phyloP scores from a whole-genome alignment of 1,284 basidiomycete genomes.

The Sanghuangporus sanghuang region DNA sequence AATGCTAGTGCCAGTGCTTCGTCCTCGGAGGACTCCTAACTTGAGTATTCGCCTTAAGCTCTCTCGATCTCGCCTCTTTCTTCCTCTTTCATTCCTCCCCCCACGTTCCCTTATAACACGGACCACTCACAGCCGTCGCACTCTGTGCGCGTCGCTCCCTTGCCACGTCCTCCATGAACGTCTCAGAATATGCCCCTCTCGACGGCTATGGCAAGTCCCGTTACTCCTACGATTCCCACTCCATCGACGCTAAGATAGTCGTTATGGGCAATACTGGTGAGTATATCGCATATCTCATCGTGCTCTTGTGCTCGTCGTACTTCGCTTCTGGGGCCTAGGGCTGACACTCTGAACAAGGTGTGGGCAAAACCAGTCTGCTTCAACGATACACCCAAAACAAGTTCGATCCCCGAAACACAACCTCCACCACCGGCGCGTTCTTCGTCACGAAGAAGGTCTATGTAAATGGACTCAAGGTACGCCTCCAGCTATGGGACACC shows the following conservation, averaged over 20 bases:
- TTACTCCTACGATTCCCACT: constrained; percentile 51
- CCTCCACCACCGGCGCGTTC: constrained; percentile 91
- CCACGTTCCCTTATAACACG: constrained; percentile 1
- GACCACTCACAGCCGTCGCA: constrained; percentile 21
- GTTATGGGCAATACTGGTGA: constrained; percentile 92
- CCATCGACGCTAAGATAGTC: constrained; percentile 94
- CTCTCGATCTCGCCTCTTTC: background rate
- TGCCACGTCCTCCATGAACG: constrained; percentile 27
- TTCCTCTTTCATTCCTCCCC: background rate
- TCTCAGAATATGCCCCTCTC: constrained; percentile 45
- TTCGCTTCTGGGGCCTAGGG: background rate
- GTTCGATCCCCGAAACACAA: constrained; percentile 82
- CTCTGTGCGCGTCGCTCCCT: constrained; percentile 30
- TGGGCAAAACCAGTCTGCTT: constrained; percentile 93
- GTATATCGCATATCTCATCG: constrained; percentile 20
- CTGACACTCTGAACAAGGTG: constrained; percentile 44
- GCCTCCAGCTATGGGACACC: constrained; percentile 90
- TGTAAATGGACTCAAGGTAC: constrained; percentile 84
- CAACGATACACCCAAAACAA: constrained; percentile 90
- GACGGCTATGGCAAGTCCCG: constrained; percentile 60
- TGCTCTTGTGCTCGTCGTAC: background rate
- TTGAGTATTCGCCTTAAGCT: background rate
- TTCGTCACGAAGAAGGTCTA: constrained; percentile 94
- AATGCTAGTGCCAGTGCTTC: background rate
- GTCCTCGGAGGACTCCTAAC: constrained; percentile 1